Evolutionary conservation across 75 land plant species (phyloP), one percentile per base, ranked within the genome.

Genomic region (Pseudotsuga menziesii): DNA sequence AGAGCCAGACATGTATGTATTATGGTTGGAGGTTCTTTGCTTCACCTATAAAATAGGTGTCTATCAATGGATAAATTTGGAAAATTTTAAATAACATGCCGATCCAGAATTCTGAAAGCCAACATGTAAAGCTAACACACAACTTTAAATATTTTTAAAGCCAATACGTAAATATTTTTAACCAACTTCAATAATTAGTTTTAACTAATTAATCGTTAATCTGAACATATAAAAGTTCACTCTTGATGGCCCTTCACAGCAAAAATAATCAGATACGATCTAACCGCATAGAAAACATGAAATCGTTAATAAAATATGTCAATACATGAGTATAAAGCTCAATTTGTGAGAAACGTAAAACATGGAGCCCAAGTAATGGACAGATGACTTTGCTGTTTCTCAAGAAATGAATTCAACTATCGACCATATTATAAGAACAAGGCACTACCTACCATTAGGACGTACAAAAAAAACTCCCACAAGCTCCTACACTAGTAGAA

Each of bases 1-100:
- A 4, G 99, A 96, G 13, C 99, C 99, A 35, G 83, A 29, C 36
- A 12, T 77, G 72, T 85, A 93, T 12, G 90, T 90, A 78, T 92
- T 83, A 75, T 73, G 77, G 79, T 96, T 89, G 5, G 97, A 90
- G 14, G 99, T 96, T 77, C 99, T 84, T 17, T 48, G 64, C 77
- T 94, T 96, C 14, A 96, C 96, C 98, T 96, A 82, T 64, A 90
- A 19, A 48, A 48, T 25, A 72, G 4, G 41, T 13, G 56, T 22
- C 20, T 4, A 48, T 72, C 54, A 72, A 48, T 71, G 13, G 8
- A 41, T 44, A 72, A 70, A n/a, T 27, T n/a, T 52, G 74, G 52
- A 41, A 41, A 48, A 2, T 23, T 22, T 22, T 5, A 60, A 41
- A 72, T 23, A 72, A n/a, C 27, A 3, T 72, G 44, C 12, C 7